These are phyloP conservation scores for Xylaria digitata DNA, from an alignment of 2,329 filamentous ascomycete species.

Conservation along the genomic window DNA sequence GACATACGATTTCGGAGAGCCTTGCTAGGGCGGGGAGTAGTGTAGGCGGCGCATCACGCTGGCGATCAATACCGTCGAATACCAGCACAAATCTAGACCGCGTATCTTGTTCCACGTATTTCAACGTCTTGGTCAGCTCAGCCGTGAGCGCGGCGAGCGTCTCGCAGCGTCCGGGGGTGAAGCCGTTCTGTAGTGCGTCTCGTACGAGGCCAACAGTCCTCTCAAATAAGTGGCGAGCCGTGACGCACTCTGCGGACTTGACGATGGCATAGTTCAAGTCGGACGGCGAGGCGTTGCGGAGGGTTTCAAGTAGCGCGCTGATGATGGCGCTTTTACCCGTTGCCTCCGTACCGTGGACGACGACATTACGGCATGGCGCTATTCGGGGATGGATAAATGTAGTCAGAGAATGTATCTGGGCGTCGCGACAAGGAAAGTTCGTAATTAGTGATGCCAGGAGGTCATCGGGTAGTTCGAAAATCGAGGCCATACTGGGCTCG, in stretches of 20 bases:
- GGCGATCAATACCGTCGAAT: constrained; percentile 86
- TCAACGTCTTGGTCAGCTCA: constrained; percentile 74
- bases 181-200: constrained; percentile 60
- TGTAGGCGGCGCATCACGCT: constrained; percentile 82
- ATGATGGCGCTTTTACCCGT: constrained; percentile 86
- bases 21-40: constrained; percentile 84
- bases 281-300: constrained; percentile 59
- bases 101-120: constrained; percentile 51
- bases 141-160: constrained; percentile 81
- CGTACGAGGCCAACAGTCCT: constrained; percentile 71
- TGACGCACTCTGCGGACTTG: constrained; percentile 80
- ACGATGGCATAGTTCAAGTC: constrained; percentile 70
- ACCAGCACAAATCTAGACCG: constrained; percentile 79
- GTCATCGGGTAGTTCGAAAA: constrained; percentile 67
- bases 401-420: constrained; percentile 68
- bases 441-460: constrained; percentile 58
- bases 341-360: constrained; percentile 85
- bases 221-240: constrained; percentile 80
- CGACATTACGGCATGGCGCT: constrained; percentile 78
- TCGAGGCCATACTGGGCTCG: constrained; percentile 38
- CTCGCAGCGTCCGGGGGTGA: constrained; percentile 74
- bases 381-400: constrained; percentile 70
- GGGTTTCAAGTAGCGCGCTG: constrained; percentile 66
- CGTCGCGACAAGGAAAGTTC: constrained; percentile 67
- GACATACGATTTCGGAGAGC: constrained; percentile 79